These are phyloP conservation scores for Candolleomyces aberdarensis DNA, from an alignment of 768 basidiomycete genomes.

Conservation along the genomic window DNA sequence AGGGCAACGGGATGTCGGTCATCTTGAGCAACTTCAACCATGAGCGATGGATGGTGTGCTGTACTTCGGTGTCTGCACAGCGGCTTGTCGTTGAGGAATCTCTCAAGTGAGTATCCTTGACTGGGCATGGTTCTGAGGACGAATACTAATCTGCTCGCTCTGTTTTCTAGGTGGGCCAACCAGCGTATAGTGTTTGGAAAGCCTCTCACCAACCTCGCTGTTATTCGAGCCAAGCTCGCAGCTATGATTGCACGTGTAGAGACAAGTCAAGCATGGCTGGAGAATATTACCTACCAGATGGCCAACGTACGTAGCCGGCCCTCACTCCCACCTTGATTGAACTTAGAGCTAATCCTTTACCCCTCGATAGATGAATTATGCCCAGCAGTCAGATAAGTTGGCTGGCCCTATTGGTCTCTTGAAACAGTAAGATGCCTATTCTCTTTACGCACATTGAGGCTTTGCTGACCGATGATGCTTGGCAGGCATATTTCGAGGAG, in stretches of 20 bases:
- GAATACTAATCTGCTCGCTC: neutral
- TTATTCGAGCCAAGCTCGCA: constrained; percentile 86
- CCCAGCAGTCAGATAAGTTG: constrained; percentile 77
- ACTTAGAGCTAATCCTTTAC: constrained; percentile 2
- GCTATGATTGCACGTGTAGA: constrained; percentile 90
- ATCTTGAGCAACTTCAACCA: constrained; percentile 88
- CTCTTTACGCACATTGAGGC: constrained; percentile 1
- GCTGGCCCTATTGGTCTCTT: constrained; percentile 88
- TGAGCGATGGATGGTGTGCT: constrained; percentile 85
- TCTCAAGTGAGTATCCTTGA: constrained; percentile 54
- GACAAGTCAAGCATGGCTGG: constrained; percentile 83
- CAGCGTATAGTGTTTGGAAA: constrained; percentile 92
- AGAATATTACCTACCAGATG: constrained; percentile 90
- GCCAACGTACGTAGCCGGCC: constrained; percentile 58
- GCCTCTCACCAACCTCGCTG: constrained; percentile 75
- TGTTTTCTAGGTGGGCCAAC: constrained; percentile 66
- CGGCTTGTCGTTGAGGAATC: constrained; percentile 86
- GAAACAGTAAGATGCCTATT: constrained; percentile 62
- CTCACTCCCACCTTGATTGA: constrained; percentile 9
- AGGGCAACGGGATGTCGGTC: constrained; percentile 79
- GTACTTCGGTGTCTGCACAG: constrained; percentile 69
- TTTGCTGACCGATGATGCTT: neutral
- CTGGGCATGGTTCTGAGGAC: constrained; percentile 1
- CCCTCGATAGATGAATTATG: constrained; percentile 71
- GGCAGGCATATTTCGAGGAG: constrained; percentile 63